Base-by-base conservation (phyloP, 495 filamentous ascomycete genomes). In the Penicillium lividum region DNA sequence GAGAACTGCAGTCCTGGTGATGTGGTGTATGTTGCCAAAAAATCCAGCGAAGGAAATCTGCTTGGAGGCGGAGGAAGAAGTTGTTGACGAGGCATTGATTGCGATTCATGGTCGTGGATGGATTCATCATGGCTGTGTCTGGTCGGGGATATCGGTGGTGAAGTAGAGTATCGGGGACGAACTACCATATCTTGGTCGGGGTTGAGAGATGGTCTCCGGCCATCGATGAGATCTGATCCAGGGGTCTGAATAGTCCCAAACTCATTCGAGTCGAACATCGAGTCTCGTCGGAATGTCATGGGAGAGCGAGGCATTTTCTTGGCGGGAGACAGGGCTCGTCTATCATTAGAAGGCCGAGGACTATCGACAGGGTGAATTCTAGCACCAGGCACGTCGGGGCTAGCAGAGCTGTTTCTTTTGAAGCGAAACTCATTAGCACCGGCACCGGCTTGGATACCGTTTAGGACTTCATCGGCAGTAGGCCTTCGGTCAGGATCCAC, bases 391-490 rank as follows among this genome's bases (percentile, higher is more conserved):
- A 76, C 47, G 66, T 89, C 76, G 63, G 82, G 60, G 56, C 75
- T 58, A 27, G 77, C 58, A 67, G 77, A 58, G 67, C 79, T 70
- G 67, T 73, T 52, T 57, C 79, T 77, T 57, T 75, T 70, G 67
- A 73, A 73, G 65, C 80, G 71, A 46, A 78, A 69, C 44, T 88
- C 84, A 47, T 85, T 85, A 30, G 84, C 69, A 47, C 77, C 84
- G 36, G 76, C 79, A n/a, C 90, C 88, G 31, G 81, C 87, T 58
- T 88, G 88, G 63, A 98, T 90, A 11, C 84, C 89, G 10, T 77
- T 76, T n/a, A 98, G 70, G 10, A 98, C 93, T 47, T 97, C 92
- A 29, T 86, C 91, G 5, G 95, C 92, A 47, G 85, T 90, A 0
- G 94, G 94, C 10, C 94, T 80, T 22, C 90, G 84, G 25, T 74